phyloP scores from a whole-genome alignment of 345 rosid species.

The Camelina laxa region DNA sequence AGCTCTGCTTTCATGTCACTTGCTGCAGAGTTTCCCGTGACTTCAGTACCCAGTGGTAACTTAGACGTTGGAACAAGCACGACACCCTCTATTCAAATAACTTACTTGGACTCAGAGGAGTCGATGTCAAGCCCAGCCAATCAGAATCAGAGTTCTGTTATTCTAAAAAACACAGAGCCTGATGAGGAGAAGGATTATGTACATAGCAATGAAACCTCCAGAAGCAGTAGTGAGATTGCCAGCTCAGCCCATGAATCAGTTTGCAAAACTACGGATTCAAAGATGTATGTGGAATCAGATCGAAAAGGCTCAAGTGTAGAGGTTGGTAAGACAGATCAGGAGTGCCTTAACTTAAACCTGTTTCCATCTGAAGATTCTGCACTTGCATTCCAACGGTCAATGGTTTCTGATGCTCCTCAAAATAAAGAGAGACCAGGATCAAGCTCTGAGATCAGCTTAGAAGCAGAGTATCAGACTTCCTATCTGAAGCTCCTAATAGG shows the following conservation, averaged over 20 bases:
- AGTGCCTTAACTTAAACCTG: constrained; percentile 31
- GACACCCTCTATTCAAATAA: constrained; percentile 47
- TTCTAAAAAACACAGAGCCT: constrained; percentile 42
- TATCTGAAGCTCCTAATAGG: constrained; percentile 62
- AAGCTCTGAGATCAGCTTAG: constrained; percentile 55
- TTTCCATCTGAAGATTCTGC: constrained; percentile 65
- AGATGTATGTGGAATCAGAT: constrained; percentile 39
- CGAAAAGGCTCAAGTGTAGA: constrained; percentile 45
- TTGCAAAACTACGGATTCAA: constrained; percentile 37
- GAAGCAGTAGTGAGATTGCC: constrained; percentile 47
- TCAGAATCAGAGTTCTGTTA: constrained; percentile 56
- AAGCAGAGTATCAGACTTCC: constrained; percentile 47
- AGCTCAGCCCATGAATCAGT: constrained; percentile 50
- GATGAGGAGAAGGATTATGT: constrained; percentile 59
- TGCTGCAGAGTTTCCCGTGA: constrained; percentile 70
- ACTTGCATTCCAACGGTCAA: constrained; percentile 56
- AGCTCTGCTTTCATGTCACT: constrained; percentile 96
- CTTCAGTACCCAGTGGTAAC: constrained; percentile 41
- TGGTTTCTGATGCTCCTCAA: constrained; percentile 49
- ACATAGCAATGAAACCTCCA: constrained; percentile 52
- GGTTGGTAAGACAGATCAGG: constrained; percentile 28
- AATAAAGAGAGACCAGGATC: constrained; percentile 58
- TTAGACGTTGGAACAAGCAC: constrained; percentile 51
- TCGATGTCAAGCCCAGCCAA: constrained; percentile 46
- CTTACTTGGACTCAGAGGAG: constrained; percentile 59